phyloP scores from a whole-genome alignment of 176 grass and related monocot genomes.

The Cymbopogon citratus region DNA sequence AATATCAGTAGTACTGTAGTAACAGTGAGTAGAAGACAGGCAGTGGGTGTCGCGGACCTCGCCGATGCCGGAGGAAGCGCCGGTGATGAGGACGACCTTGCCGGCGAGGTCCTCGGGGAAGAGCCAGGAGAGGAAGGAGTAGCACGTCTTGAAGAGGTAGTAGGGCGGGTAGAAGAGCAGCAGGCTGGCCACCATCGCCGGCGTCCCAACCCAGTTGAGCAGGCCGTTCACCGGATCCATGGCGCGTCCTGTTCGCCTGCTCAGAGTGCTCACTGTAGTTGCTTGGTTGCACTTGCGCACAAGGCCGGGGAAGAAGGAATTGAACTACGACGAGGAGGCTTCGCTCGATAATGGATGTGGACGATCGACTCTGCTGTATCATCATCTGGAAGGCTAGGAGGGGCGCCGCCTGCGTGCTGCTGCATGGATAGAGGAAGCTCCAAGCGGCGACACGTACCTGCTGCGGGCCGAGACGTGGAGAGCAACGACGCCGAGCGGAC shows the following conservation, averaged over 20 bases:
- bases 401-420: background rate
- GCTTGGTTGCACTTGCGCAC: no score
- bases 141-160: conserved; percentile 55
- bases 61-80: conserved; percentile 81
- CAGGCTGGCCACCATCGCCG: conserved; percentile 38
- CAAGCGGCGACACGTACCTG: background rate
- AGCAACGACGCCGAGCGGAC: background rate
- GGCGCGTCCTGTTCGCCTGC: background rate
- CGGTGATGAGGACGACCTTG: conserved; percentile 87
- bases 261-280: no score
- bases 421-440: background rate
- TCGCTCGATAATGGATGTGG: no score
- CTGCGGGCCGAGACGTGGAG: background rate
- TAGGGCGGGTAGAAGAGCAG: conserved; percentile 62
- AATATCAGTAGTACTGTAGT: no score
- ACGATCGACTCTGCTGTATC: no score
- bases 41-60: conserved; percentile 16
- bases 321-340: no score
- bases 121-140: conserved; percentile 54
- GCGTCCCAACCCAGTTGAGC: conserved; percentile 42
- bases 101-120: conserved; percentile 59
- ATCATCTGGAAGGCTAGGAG: no score
- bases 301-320: no score
- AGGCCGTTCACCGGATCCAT: conserved; percentile 41
- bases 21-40: background rate